Evolutionary conservation across 345 rosid genomes (phyloP).

Genomic region (Dipteronia dyeriana): DNA sequence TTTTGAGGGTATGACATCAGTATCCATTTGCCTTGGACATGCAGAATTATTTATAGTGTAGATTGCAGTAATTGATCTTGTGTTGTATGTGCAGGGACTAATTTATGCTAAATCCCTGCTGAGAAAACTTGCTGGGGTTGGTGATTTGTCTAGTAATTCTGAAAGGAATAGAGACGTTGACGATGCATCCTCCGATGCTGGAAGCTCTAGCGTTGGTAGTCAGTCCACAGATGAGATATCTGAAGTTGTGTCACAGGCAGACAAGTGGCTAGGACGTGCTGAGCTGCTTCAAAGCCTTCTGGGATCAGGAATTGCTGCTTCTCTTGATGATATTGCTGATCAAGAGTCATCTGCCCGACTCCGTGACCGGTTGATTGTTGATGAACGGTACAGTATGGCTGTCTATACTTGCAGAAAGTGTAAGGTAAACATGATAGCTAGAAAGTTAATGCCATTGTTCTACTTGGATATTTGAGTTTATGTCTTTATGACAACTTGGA

Average conservation of each 20-base stretch:
- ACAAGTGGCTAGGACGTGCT: conserved; percentile 86
- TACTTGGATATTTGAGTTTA: conserved; percentile 22
- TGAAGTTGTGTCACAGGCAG: conserved; percentile 67
- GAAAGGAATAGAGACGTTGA: conserved; percentile 81
- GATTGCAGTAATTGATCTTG: not conserved
- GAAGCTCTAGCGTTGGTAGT: conserved; percentile 86
- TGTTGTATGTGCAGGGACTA: conserved; percentile 63
- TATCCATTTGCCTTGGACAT: not conserved
- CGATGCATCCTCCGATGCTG: conserved; percentile 90
- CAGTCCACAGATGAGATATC: conserved; percentile 78
- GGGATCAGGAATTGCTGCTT: conserved; percentile 94
- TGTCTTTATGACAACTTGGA: conserved; percentile 18
- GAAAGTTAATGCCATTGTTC: conserved; percentile 21
- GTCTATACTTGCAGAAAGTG: conserved; percentile 96
- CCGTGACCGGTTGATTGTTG: conserved; percentile 85
- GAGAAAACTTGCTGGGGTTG: conserved; percentile 69
- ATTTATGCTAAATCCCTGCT: conserved; percentile 78
- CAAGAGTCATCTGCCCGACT: conserved; percentile 75
- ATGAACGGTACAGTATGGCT: conserved; percentile 97
- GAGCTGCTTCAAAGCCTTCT: conserved; percentile 96
- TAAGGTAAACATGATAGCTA: conserved; percentile 56
- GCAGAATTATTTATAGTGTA: not conserved
- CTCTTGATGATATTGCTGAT: conserved; percentile 93
- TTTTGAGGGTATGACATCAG: not conserved
- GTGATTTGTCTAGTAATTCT: conserved; percentile 51